Evolutionary conservation across 2,329 filamentous ascomycete species (phyloP).

Genomic region (Dactylonectria estremocensis): DNA sequence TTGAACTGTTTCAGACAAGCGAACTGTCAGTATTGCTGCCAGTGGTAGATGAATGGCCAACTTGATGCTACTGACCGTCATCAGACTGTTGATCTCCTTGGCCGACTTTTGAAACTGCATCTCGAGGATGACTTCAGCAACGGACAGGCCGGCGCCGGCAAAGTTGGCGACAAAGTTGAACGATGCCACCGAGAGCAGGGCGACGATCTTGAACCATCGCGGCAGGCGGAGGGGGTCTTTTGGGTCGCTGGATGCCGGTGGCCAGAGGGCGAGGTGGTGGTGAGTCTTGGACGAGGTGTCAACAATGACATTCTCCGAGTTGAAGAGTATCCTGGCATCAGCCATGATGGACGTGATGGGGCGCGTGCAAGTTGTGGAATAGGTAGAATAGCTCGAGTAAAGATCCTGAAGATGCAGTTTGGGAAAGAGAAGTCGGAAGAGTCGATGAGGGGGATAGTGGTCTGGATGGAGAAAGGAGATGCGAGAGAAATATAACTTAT

Average conservation of each 20-base stretch:
- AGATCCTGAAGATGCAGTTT: background rate
- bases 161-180: conserved; percentile 20
- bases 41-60: no score
- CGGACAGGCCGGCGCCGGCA: conserved; percentile 2
- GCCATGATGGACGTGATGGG: conserved; percentile 1
- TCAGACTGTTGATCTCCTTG: conserved; percentile 3
- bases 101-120: conserved; percentile 14
- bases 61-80: conserved; percentile 2
- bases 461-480: no score
- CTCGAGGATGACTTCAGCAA: conserved; percentile 10
- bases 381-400: background rate
- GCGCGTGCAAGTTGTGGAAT: background rate
- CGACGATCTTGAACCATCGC: conserved; percentile 5
- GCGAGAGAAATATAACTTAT: background rate
- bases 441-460: no score
- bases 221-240: conserved; percentile 15
- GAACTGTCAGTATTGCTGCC: background rate
- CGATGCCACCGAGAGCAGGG: conserved; percentile 9
- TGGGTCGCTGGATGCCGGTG: background rate
- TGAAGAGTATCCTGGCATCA: background rate
- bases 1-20: background rate
- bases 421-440: no score
- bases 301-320: conserved; percentile 1
- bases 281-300: background rate
- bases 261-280: conserved; percentile 7